Evolutionary conservation across 371 early-diverging fungal species (phyloP).

Genomic region (Apophysomyces sp.): DNA sequence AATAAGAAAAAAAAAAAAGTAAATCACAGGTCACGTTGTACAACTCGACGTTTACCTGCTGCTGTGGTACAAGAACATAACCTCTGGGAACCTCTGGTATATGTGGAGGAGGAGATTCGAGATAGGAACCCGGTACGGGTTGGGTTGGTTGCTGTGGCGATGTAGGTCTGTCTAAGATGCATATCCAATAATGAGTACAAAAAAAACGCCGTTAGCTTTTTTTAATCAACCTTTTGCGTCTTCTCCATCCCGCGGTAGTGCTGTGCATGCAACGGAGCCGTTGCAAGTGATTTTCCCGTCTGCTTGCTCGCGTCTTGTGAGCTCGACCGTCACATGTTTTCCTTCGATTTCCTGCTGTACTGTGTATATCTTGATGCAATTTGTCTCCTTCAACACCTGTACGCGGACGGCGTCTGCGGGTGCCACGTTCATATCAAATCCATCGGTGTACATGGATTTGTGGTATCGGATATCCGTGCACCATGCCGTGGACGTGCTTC

Average conservation of each 20-base stretch:
- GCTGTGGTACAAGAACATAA: conserved; percentile 44
- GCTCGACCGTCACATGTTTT: conserved; percentile 28
- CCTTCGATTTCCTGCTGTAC: conserved; percentile 37
- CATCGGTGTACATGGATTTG: conserved; percentile 35
- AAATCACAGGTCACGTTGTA: not conserved
- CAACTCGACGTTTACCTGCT: conserved; percentile 24
- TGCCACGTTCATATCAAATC: conserved; percentile 31
- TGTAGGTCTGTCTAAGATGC: not conserved
- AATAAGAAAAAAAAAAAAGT: not conserved
- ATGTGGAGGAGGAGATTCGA: not conserved
- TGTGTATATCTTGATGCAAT: conserved; percentile 34
- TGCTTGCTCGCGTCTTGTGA: conserved; percentile 8
- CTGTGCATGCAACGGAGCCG: not conserved
- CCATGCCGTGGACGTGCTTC: conserved; percentile 16
- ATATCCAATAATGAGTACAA: not conserved
- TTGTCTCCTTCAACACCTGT: conserved; percentile 6
- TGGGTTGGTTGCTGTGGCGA: not conserved
- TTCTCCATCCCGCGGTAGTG: not conserved
- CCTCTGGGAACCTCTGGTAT: conserved; percentile 39
- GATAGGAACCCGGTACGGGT: not conserved
- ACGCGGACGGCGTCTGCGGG: conserved; percentile 30
- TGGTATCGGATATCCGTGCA: conserved; percentile 47
- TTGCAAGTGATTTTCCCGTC: conserved; percentile 4
- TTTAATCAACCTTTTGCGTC: not conserved
- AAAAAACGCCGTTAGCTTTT: not conserved